These are phyloP conservation scores for Claviceps sp. DNA, from an alignment of 2,329 filamentous ascomycete genomes.

Conservation along the genomic window DNA sequence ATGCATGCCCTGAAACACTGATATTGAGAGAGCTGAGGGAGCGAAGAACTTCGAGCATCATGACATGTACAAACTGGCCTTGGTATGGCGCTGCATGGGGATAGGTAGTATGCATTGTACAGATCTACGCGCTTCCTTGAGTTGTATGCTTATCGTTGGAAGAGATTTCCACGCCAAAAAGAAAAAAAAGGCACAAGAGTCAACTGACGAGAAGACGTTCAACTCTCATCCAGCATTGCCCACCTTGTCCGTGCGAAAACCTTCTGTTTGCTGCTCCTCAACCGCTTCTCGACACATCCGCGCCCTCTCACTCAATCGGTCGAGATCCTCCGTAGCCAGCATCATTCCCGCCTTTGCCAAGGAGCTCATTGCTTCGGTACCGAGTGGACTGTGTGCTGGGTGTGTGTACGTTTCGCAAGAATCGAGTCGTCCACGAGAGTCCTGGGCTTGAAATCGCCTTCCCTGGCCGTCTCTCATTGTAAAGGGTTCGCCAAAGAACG, in stretches of 20 bases:
- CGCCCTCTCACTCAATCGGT: slow-evolving; percentile 18
- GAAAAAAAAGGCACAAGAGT: not conserved
- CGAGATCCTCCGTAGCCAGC: slow-evolving; percentile 18
- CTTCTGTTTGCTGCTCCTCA: not conserved
- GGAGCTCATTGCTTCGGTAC: slow-evolving; percentile 11
- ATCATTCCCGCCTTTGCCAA: slow-evolving; percentile 15
- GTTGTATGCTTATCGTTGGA: not conserved
- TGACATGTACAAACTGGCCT: not conserved
- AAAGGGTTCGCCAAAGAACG: not conserved
- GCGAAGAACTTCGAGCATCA: not conserved
- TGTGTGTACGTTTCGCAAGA: slow-evolving; percentile 11
- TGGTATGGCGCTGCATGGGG: not conserved
- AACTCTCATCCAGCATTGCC: not conserved
- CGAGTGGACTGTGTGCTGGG: slow-evolving; percentile 10
- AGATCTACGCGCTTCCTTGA: not conserved
- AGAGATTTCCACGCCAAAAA: not conserved
- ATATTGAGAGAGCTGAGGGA: not conserved
- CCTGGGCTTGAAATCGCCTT: slow-evolving; percentile 18
- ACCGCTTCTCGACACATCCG: slow-evolving; percentile 3
- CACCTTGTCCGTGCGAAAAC: not conserved
- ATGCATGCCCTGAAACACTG: too few species aligned
- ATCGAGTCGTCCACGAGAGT: slow-evolving; percentile 14
- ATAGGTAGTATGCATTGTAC: not conserved
- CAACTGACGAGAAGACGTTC: not conserved
- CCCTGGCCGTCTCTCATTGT: slow-evolving; percentile 14